Conservation (phyloP, 371 early-diverging fungal species). For the Mucor circinelloides region DNA sequence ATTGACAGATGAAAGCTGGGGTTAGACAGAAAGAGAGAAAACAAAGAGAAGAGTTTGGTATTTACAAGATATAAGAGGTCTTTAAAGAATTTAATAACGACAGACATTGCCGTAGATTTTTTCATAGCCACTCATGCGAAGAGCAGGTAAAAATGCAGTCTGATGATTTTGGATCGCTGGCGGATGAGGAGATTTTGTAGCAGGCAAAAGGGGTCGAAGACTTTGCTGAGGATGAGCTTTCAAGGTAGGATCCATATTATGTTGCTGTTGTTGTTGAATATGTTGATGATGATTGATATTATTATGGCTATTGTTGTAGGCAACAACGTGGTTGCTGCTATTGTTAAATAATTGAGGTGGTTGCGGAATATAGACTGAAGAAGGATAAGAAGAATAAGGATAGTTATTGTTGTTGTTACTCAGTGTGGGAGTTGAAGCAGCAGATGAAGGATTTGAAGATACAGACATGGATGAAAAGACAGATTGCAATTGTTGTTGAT, state of each 20-base stretch:
- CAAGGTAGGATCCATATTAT: conserved; percentile 6
- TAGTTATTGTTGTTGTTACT: not conserved
- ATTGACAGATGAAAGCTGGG: not conserved
- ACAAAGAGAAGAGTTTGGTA: not conserved
- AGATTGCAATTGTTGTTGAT: conserved; percentile 10
- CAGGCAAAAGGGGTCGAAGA: conserved; percentile 27
- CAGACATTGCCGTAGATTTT: conserved; percentile 41
- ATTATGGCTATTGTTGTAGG: not conserved
- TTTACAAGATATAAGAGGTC: conserved; percentile 2
- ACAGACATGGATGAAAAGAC: conserved; percentile 16
- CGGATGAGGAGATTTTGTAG: conserved; percentile 16
- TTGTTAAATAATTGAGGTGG: conserved; percentile 19
- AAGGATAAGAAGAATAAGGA: conserved; percentile 5
- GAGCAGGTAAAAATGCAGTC: conserved; percentile 19
- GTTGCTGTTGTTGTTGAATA: conserved; percentile 8
- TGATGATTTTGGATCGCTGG: conserved; percentile 8
- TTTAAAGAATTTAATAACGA: conserved; percentile 26
- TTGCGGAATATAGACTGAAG: conserved; percentile 24
- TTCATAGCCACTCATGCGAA: conserved; percentile 42
- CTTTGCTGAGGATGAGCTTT: conserved; percentile 7
- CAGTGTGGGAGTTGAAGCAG: conserved; percentile 4
- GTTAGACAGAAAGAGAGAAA: not conserved
- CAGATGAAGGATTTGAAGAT: conserved; percentile 4
- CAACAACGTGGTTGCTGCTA: conserved; percentile 1
- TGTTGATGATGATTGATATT: conserved; percentile 12